Evolutionary conservation across 1,284 basidiomycete species (phyloP), one percentile per base, ranked within the genome.

Genomic region (Farysia itapuensis): DNA sequence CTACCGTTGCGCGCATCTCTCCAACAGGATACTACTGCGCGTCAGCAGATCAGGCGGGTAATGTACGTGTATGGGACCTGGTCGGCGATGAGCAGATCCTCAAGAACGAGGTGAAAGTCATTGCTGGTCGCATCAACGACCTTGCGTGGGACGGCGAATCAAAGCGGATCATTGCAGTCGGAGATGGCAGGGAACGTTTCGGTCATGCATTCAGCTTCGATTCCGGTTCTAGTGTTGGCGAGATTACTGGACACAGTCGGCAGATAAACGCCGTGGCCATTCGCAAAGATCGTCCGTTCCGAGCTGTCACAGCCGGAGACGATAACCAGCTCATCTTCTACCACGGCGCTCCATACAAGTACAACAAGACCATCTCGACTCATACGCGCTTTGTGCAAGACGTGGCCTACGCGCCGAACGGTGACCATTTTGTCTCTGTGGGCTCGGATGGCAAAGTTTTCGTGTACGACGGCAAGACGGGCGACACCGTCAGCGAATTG

Each of bases 381-480:
- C 95, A 98, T 77, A 87, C 86, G 3, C 89, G 89, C 74, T 98
- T 96, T 75, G 90, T 98, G 4, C 91, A 96, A 77, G 90, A 96
- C 50, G 84, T 97, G 18, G 84, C 85, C 43, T 96, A 86, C 74
- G 82, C 90, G 0, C 85, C 86, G 0, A 56, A 52, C 29, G 73
- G 73, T 20, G 48, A 61, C n/a, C 50, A 53, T 39, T 96, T 97
- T 74, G 88, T 85, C 13, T 92, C 90, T 35, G 91, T 90, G 13
- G 94, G 91, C 21, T 89, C 90, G 4, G 95, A 99, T 78, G 84
- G 83, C 36, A 94, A 92, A 79, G 80, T 82, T 13, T 89, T 95
- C 79, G 68, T 98, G 16, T 97, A 95, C 76, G 90, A 96, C 60
- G 95, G 94, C 22, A 86, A 88, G 78, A 86, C 84, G 3, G 93